Conservation (phyloP, 768 basidiomycete species). For the Tephrocybe sp. region DNA sequence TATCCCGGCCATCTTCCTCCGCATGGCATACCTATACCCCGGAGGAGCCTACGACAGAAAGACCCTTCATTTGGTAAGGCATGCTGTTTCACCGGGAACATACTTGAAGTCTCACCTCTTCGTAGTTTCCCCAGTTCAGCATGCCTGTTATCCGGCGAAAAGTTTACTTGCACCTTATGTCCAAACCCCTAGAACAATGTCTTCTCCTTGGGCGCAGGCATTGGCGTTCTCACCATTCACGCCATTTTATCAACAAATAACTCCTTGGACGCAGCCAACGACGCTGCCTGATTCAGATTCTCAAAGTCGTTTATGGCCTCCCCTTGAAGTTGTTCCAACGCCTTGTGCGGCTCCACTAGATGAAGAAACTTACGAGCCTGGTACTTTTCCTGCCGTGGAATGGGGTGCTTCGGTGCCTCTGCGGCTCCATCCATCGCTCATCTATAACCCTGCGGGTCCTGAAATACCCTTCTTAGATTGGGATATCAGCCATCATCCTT, state of each 20-base stretch:
- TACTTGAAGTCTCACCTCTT: not conserved
- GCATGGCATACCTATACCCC: conserved; percentile 9
- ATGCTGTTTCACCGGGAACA: not conserved
- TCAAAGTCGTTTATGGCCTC: conserved; percentile 13
- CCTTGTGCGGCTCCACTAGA: not conserved
- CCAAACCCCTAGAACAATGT: conserved; percentile 2
- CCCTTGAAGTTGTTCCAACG: conserved; percentile 4
- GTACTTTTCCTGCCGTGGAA: conserved; percentile 21
- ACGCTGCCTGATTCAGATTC: not conserved
- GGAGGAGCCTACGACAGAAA: not conserved
- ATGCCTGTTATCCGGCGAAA: conserved; percentile 6
- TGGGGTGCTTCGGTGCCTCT: conserved; percentile 19
- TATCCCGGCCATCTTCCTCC: not conserved
- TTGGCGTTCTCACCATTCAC: not conserved
- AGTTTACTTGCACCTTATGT: conserved; percentile 7
- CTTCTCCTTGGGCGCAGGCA: not conserved
- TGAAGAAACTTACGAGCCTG: conserved; percentile 17
- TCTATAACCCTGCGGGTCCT: conserved; percentile 37
- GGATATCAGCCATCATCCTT: conserved; percentile 39
- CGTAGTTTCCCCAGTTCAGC: conserved; percentile 8
- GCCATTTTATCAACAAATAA: not conserved
- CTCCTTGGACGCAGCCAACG: conserved; percentile 7
- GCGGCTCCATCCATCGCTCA: conserved; percentile 28
- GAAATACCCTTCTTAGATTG: conserved; percentile 33
- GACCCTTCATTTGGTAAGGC: conserved; percentile 7